These are phyloP conservation scores for Aureobasidium sp. DNA, from an alignment of 2,329 filamentous ascomycete species.

Conservation along the genomic window DNA sequence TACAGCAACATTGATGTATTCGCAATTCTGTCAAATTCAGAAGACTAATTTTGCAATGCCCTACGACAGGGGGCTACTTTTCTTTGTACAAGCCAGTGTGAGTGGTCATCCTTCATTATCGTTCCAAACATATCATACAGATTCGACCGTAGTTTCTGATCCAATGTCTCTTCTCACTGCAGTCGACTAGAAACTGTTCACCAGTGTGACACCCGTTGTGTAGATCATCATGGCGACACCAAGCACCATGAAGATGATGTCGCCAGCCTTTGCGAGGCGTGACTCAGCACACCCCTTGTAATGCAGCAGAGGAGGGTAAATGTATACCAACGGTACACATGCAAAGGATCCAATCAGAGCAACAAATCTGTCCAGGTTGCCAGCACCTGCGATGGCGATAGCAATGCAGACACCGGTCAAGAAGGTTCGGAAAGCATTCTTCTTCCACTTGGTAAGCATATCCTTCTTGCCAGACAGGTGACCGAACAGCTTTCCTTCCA, in stretches of 20 bases:
- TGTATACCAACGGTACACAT: constrained; percentile 68
- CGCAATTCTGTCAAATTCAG: neutral
- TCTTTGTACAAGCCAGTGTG: neutral
- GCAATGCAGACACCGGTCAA: constrained; percentile 52
- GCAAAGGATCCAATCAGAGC: constrained; percentile 65
- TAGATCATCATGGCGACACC: constrained; percentile 63
- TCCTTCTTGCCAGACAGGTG: constrained; percentile 57
- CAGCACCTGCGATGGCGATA: constrained; percentile 56
- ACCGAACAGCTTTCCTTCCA: constrained; percentile 62
- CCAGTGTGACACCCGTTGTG: constrained; percentile 56
- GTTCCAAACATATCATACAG: constrained; percentile 1
- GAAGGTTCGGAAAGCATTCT: constrained; percentile 56
- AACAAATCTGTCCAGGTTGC: constrained; percentile 66
- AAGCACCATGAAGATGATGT: constrained; percentile 54
- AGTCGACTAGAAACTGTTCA: constrained; percentile 16
- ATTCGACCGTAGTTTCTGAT: neutral
- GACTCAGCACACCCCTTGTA: constrained; percentile 57
- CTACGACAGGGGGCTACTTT: neutral
- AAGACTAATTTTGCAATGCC: neutral
- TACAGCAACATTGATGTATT: neutral
- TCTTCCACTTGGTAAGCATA: constrained; percentile 62
- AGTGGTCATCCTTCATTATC: neutral
- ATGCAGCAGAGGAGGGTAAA: constrained; percentile 65
- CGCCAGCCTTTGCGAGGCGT: constrained; percentile 47
- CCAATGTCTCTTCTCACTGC: neutral